phyloP scores from a whole-genome alignment of 108 stramenopile species.

The Nitzschia sp. region DNA sequence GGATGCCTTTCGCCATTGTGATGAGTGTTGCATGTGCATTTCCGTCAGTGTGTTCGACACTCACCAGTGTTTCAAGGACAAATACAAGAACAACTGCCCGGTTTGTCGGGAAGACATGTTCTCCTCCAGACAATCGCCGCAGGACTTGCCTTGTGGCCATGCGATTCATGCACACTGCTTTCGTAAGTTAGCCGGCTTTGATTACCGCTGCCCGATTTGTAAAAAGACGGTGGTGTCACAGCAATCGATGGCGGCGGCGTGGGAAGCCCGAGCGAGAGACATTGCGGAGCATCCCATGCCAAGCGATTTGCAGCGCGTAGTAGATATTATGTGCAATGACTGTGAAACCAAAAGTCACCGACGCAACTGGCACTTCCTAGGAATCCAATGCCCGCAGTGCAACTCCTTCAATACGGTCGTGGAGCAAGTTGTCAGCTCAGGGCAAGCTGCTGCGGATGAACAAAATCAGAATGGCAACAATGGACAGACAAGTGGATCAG shows the following conservation, averaged over 20 bases:
- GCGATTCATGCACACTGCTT: conserved; percentile 89
- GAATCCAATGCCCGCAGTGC: conserved; percentile 81
- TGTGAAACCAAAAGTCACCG: conserved; percentile 68
- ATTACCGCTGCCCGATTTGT: conserved; percentile 88
- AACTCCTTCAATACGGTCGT: conserved; percentile 83
- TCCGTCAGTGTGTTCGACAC: conserved; percentile 68
- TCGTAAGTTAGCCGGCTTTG: conserved; percentile 83
- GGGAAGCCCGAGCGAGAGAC: conserved; percentile 80
- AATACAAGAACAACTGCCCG: conserved; percentile 89
- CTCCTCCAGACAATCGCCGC: conserved; percentile 72
- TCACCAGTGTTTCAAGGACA: conserved; percentile 86
- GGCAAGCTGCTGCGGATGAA: conserved; percentile 2
- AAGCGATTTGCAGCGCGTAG: conserved; percentile 68
- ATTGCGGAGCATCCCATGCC: conserved; percentile 90
- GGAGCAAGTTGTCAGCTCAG: conserved; percentile 61
- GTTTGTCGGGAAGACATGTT: conserved; percentile 90
- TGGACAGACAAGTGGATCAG: conserved; percentile 4
- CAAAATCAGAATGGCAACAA: conserved; percentile 12
- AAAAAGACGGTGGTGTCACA: conserved; percentile 83
- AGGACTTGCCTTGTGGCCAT: conserved; percentile 88
- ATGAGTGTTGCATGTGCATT: conserved; percentile 91
- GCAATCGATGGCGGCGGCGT: conserved; percentile 74
- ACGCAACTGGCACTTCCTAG: conserved; percentile 82
- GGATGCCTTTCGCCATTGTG: conserved; percentile 85
- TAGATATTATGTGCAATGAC: conserved; percentile 88